Base-by-base conservation (phyloP, 2,329 filamentous ascomycete species). In the Fusarium coffeatum region DNA sequence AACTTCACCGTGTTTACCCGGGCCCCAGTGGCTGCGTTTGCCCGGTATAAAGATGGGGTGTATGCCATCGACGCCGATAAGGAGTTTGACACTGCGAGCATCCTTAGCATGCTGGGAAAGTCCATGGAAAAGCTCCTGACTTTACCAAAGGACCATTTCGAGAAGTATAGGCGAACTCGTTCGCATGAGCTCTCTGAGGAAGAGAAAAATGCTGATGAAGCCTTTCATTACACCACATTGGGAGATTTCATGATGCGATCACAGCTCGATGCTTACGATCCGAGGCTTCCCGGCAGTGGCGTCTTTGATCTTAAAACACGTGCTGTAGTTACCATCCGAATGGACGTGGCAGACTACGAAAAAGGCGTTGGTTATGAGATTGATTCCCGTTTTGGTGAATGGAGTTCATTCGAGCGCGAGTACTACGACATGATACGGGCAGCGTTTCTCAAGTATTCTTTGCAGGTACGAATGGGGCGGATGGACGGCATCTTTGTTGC, bases 401-500 rank as follows among this genome's bases (percentile, higher is more conserved):
- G 88, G 85, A 92, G 97, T 78, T 98, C 95, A 0, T 99, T 91
- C 78, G 96, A 99, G 81, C 90, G 94, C 62, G 97, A 99, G 76
- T 98, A 96, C 79, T 97, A 91, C 78, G 96, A 99, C 79, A 97
- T 99, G 94, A 95, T 97, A 64, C 88, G 97, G 55, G 89, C 94
- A 2, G 96, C 95, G 0, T 95, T 99, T 82, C 84, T 99, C 58
- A 99, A 99, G 77, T 99, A 99, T 79, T 97, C 94, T 12, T 85
- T 99, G 30, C 96, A 99, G 80, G 97, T 95, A 28, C 92, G 96
- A 46, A 97, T 99, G 89, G 96, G 97, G 20, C 90, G 94, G 51
- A 99, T 99, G 97, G 95, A 99, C 77, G 96, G 96, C 56, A 98
- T 98, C 51, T 99, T 98, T 76, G 92, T 98, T 23, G 96, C 96